Evolutionary conservation across 23 red algal species (phyloP).

Genomic region (Gracilaria vermiculophylla): DNA sequence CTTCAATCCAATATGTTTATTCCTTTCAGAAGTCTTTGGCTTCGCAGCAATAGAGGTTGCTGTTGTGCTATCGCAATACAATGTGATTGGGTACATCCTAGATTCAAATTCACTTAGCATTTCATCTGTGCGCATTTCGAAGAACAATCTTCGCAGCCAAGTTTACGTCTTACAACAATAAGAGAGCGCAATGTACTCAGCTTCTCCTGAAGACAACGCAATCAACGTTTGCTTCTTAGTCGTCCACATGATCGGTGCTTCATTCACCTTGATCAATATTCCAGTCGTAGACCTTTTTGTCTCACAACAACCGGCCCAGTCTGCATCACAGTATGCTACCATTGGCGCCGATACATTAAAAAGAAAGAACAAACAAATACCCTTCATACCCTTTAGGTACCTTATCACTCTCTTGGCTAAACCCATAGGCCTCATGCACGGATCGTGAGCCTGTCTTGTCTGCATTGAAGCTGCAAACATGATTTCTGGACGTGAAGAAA

Average conservation of each 20-base stretch:
- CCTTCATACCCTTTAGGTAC: too few relatives aligned
- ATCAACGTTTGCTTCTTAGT: background rate
- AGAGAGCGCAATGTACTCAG: background rate
- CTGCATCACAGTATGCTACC: too few relatives aligned
- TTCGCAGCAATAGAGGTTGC: background rate
- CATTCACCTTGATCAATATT: background rate
- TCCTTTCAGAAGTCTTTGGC: background rate
- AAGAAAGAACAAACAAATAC: too few relatives aligned
- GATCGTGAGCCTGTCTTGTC: too few relatives aligned
- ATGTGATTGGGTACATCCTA: background rate
- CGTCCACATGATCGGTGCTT: background rate
- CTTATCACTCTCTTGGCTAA: too few relatives aligned
- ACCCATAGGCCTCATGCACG: too few relatives aligned
- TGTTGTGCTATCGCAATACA: background rate
- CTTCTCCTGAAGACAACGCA: background rate
- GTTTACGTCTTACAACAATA: background rate
- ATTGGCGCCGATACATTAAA: too few relatives aligned
- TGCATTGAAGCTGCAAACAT: too few relatives aligned
- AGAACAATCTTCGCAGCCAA: background rate
- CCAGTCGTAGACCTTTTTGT: background rate
- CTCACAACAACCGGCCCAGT: too few relatives aligned
- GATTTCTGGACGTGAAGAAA: too few relatives aligned
- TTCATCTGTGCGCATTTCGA: background rate
- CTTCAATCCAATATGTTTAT: background rate
- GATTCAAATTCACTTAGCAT: background rate